These are phyloP conservation scores for Porcisia deanei DNA, from an alignment of 208 protist species.

Conservation along the genomic window DNA sequence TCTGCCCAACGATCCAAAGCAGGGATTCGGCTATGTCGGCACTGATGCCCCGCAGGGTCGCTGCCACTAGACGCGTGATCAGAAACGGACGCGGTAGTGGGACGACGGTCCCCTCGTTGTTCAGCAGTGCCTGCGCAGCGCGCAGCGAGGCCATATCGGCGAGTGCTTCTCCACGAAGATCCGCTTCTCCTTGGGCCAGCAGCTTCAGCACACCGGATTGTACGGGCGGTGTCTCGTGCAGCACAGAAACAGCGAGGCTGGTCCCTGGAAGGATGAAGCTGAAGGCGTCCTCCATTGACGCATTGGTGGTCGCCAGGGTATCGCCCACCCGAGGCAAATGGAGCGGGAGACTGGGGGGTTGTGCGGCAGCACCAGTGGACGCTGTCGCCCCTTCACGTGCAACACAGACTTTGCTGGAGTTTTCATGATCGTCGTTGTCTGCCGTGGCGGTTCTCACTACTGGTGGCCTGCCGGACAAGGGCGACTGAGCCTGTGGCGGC, in stretches of 20 bases:
- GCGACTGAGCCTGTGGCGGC: neutral
- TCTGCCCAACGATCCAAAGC: slow-evolving; percentile 26
- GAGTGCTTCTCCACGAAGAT: slow-evolving; percentile 18
- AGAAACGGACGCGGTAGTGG: slow-evolving; percentile 45
- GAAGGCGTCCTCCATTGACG: slow-evolving; percentile 18
- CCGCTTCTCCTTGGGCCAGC: slow-evolving; percentile 21
- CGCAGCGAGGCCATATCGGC: slow-evolving; percentile 28
- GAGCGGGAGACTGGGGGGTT: no score
- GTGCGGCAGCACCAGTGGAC: neutral
- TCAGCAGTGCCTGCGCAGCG: slow-evolving; percentile 41
- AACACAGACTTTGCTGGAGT: neutral
- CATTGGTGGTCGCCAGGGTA: neutral
- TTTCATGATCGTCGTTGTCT: neutral
- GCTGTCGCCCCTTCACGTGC: neutral
- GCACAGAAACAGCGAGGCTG: slow-evolving; percentile 26
- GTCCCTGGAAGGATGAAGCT: slow-evolving; percentile 36
- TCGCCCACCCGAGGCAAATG: neutral
- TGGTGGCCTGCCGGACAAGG: neutral
- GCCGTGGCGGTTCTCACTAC: neutral
- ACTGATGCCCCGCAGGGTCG: slow-evolving; percentile 36
- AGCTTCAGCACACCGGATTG: slow-evolving; percentile 16
- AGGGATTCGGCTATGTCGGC: slow-evolving; percentile 29
- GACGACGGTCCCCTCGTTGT: slow-evolving; percentile 41
- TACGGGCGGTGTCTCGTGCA: slow-evolving; percentile 5
- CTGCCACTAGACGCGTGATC: slow-evolving; percentile 68